Conservation (phyloP, 768 basidiomycete species). For the Leccinum barrowsii region DNA sequence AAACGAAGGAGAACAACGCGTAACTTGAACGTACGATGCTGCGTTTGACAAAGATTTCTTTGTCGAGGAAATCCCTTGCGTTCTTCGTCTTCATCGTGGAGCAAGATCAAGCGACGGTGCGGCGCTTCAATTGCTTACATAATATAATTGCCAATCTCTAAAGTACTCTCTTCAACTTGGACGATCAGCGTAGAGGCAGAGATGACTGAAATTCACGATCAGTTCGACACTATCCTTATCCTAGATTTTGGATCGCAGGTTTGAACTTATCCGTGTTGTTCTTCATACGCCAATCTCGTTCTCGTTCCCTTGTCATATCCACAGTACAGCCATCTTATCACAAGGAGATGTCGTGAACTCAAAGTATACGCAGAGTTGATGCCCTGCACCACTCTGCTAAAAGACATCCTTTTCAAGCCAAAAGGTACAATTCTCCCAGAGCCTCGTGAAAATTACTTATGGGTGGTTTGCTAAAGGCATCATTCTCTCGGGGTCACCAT, state of each 20-base stretch:
- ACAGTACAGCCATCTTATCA: conserved; percentile 97
- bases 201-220: conserved; percentile 90
- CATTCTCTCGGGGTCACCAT: conserved; percentile 96
- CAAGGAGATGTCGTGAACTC: conserved; percentile 93
- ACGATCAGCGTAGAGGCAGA: not conserved
- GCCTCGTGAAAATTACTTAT: not conserved
- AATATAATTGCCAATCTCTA: not conserved
- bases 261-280: conserved; percentile 16
- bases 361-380: conserved; percentile 97
- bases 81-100: conserved; percentile 26
- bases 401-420: conserved; percentile 88
- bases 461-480: conserved; percentile 52
- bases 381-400: conserved; percentile 90
- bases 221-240: conserved; percentile 94
- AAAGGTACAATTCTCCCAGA: conserved; percentile 56
- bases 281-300: conserved; percentile 7
- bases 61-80: conserved; percentile 41
- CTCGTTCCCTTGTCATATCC: not conserved
- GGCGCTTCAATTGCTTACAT: not conserved
- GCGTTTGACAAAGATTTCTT: conserved; percentile 43
- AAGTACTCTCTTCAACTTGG: no score
- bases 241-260: conserved; percentile 98
- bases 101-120: not conserved
- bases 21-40: conserved; percentile 35
- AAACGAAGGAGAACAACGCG: not conserved